These are phyloP conservation scores for Leptographium lundbergii DNA, from an alignment of 2,329 filamentous ascomycete species.

Conservation along the genomic window DNA sequence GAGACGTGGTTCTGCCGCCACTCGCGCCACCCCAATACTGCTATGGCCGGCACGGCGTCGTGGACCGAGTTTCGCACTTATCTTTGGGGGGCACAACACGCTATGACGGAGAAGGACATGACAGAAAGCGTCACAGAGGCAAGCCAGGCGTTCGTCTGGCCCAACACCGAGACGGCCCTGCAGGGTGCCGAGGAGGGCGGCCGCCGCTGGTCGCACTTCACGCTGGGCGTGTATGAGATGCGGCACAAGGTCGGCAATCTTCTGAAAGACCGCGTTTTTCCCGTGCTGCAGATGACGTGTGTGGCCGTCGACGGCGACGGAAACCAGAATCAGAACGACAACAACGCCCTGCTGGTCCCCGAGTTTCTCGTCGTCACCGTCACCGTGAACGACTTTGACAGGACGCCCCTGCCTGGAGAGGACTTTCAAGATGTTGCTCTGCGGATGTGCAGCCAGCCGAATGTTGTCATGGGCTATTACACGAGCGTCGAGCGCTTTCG, in stretches of 20 bases:
- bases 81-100: slow-evolving; percentile 46
- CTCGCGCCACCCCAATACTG: slow-evolving; percentile 45
- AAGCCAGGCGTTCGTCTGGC: slow-evolving; percentile 29
- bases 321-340: not conserved
- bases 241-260: slow-evolving; percentile 47
- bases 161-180: slow-evolving; percentile 27
- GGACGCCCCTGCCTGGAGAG: not conserved
- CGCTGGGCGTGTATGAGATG: slow-evolving; percentile 48
- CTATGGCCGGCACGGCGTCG: slow-evolving; percentile 37
- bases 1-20: slow-evolving; percentile 55
- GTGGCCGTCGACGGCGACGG: slow-evolving; percentile 18
- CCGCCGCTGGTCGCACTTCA: slow-evolving; percentile 27
- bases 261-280: slow-evolving; percentile 53
- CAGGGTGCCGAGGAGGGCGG: slow-evolving; percentile 19
- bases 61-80: slow-evolving; percentile 51
- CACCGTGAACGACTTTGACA: slow-evolving; percentile 30
- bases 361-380: slow-evolving; percentile 48
- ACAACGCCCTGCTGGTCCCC: slow-evolving; percentile 11
- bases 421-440: slow-evolving; percentile 9
- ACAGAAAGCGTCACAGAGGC: slow-evolving; percentile 42
- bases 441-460: slow-evolving; percentile 14
- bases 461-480: slow-evolving; percentile 45
- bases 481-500: slow-evolving; percentile 51
- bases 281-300: slow-evolving; percentile 49
- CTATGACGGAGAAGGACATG: slow-evolving; percentile 42